Percentiles rank a stretch among this genome's conserved stretches.
phyloP scores from a whole-genome alignment of 352 stramenopile species.

The Pythium brassicae region DNA sequence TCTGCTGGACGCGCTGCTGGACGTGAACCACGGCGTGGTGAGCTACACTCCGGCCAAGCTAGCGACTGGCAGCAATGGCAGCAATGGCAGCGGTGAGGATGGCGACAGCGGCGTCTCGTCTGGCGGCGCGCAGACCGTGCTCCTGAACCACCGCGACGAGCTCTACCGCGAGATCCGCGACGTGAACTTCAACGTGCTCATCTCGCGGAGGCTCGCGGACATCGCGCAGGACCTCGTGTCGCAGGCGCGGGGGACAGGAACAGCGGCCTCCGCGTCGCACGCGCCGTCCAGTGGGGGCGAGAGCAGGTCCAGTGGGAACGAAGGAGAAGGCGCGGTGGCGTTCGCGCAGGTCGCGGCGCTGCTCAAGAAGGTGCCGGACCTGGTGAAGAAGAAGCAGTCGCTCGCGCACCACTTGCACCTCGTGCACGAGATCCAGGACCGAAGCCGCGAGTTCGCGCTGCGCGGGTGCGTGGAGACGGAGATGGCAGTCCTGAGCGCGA shows the following conservation, averaged over 20 bases:
- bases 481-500: conserved; percentile 74
- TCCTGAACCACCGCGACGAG: conserved; percentile 68
- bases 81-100: background rate
- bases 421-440: conserved; percentile 52
- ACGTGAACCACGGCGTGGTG: conserved; percentile 70
- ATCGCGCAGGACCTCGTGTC: conserved; percentile 50
- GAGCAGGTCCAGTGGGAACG: background rate
- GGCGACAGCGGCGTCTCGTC: background rate
- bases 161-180: conserved; percentile 71
- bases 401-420: conserved; percentile 64
- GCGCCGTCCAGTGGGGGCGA: background rate
- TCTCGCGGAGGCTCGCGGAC: conserved; percentile 40
- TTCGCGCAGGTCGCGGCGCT: conserved; percentile 47
- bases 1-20: conserved; percentile 64
- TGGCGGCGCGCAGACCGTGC: conserved; percentile 38
- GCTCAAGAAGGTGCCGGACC: conserved; percentile 56
- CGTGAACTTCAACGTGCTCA: conserved; percentile 75
- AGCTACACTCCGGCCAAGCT: conserved; percentile 38
- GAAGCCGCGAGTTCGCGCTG: conserved; percentile 52
- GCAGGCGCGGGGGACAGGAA: conserved; percentile 25
- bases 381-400: conserved; percentile 71
- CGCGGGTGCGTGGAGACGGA: conserved; percentile 72
- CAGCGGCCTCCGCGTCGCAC: background rate
- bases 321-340: conserved; percentile 4
- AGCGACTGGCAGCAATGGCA: too few relatives aligned